Evolutionary conservation across 2,329 filamentous ascomycete genomes (phyloP).

Genomic region (Pyrenophora tritici-repentis): DNA sequence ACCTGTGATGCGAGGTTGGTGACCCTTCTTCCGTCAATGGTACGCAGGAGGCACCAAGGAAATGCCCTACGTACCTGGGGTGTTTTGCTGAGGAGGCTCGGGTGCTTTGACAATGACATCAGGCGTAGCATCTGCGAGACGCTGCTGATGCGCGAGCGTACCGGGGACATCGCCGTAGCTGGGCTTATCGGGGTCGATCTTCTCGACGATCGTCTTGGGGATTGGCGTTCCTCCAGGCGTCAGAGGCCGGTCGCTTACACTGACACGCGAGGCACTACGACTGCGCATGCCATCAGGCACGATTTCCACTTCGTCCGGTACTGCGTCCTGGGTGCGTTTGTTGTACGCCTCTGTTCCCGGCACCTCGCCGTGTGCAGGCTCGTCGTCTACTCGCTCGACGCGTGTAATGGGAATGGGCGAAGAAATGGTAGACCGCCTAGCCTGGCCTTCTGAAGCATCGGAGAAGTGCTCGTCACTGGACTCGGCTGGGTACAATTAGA

Average conservation of each 20-base stretch:
- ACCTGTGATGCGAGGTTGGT: constrained; percentile 60
- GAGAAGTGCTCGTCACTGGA: constrained; percentile 68
- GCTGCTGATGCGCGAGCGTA: constrained; percentile 61
- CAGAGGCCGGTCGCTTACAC: constrained; percentile 52
- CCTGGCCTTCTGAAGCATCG: constrained; percentile 64
- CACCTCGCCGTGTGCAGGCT: constrained; percentile 63
- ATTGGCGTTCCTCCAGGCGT: constrained; percentile 59
- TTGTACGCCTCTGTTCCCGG: constrained; percentile 66
- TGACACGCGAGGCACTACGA: constrained; percentile 49
- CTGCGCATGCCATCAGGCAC: constrained; percentile 51
- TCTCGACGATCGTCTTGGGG: constrained; percentile 65
- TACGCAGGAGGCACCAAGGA: constrained; percentile 53
- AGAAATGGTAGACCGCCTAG: constrained; percentile 48
- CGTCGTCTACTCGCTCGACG: constrained; percentile 66
- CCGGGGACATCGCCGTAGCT: constrained; percentile 67
- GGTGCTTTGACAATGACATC: constrained; percentile 60
- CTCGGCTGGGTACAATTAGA: constrained; percentile 34
- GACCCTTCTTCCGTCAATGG: constrained; percentile 67
- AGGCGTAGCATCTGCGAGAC: constrained; percentile 63
- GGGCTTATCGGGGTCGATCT: constrained; percentile 61
- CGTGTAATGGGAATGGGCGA: constrained; percentile 66
- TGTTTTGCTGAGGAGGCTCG: constrained; percentile 50
- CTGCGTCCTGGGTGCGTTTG: constrained; percentile 62
- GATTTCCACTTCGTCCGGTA: constrained; percentile 67
- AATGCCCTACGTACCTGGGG: constrained; percentile 61